Evolutionary conservation across 129 eudicot species (phyloP).

Genomic region (Pseudognaphalium luteoalbum): DNA sequence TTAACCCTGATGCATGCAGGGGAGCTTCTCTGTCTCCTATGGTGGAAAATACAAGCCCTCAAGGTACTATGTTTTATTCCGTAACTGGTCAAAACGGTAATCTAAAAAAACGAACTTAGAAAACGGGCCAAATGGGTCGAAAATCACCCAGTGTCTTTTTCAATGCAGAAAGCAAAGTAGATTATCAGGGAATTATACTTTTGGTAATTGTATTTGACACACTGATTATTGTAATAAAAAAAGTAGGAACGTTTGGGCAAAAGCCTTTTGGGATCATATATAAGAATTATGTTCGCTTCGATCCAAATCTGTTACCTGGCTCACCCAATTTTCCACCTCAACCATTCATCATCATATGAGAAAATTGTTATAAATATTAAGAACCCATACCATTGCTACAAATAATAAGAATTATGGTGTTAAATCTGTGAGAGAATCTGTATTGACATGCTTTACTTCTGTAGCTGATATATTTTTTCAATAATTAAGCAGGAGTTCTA

Average conservation of each 20-base stretch:
- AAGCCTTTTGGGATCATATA: neutral
- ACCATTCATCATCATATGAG: neutral
- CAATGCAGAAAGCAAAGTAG: neutral
- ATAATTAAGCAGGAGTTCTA: conserved; percentile 31
- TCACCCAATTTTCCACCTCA: neutral
- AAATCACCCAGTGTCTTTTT: neutral
- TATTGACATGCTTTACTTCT: neutral
- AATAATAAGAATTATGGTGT: neutral
- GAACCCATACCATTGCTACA: conserved; percentile 1
- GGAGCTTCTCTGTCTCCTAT: conserved; percentile 31
- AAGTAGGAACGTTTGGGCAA: neutral
- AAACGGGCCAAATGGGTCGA: neutral
- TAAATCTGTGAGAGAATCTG: neutral
- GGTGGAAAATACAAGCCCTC: conserved; percentile 22
- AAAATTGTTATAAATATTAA: neutral
- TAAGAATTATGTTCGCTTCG: neutral
- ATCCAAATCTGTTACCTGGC: neutral
- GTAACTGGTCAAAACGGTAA: neutral
- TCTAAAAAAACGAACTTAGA: neutral
- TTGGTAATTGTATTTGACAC: neutral
- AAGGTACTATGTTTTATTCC: conserved; percentile 41
- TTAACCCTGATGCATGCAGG: conserved; percentile 22
- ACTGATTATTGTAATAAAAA: neutral
- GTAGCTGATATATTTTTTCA: conserved; percentile 1
- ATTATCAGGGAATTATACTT: neutral